Evolutionary conservation across 805 yeast genomes (phyloP), one percentile per base, ranked within the genome.

Genomic region (Saturnispora bothae): DNA sequence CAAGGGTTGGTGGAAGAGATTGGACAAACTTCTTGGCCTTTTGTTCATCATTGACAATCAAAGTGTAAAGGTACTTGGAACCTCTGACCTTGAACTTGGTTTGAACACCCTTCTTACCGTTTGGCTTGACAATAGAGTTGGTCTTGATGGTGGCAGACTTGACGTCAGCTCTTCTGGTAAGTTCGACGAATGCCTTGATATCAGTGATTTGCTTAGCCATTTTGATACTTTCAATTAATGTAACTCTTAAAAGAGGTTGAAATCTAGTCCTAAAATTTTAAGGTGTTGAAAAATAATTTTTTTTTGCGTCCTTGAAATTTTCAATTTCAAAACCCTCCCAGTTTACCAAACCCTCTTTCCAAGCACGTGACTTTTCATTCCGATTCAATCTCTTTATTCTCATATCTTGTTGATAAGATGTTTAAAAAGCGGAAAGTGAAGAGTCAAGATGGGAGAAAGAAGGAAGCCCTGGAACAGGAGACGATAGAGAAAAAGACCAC

Each of bases 41-140:
- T 68, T 84, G 81, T 61, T 85, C 82, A 68, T 92, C 97, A 73
- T 82, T 77, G 61, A 92, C 89, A 56, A 83, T 83, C 69, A 89
- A 76, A 57, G 98, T 92, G 83, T 92, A 92, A 64, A 85, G 78
- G 76, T 83, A 68, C 68, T 75, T 85, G 51, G 95, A 61, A 68
- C 96, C 96, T 78, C 97, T 86, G 63, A 92, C 84, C 83, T 92
- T 92, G 88, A 92, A 92, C 73, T 92, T 92, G 74, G 96, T 86
- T 72, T 83, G 92, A 72, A 82, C 81, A 78, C 74, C 73, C 54
- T 72, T 71, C 75, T 81, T 81, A 68, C 92, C 94, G 66, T 71
- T 70, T 56, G 81, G 73, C 73, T 77, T 78, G 61, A 79, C 57
- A 70, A 81, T 79, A 65, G 74, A 68, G 85, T 85, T 85, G 73